A percentile compares a stretch with the other conserved stretches of the same genome.
Conservation (phyloP, 768 basidiomycete species). For the Agaricus blazei region DNA sequence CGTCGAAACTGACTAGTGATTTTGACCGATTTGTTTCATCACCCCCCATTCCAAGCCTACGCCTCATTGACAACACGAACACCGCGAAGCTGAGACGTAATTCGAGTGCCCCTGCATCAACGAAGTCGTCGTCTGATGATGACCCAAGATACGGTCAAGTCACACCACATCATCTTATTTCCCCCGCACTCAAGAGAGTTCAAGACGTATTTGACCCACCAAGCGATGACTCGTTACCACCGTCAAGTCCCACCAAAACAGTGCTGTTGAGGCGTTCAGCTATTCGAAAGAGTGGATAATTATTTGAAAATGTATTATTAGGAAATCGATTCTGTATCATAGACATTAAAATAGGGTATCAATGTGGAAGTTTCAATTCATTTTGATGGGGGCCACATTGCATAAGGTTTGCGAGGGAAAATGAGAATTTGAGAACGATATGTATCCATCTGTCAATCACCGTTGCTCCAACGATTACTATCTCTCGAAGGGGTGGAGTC, state of each 20-base stretch:
- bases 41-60: neutral
- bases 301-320: neutral
- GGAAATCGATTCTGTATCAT: neutral
- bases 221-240: constrained; percentile 22
- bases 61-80: neutral
- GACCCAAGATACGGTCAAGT: constrained; percentile 61
- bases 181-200: constrained; percentile 36
- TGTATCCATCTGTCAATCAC: too few species aligned
- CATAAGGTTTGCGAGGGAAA: too few species aligned
- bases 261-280: constrained; percentile 12
- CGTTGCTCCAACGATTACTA: too few species aligned
- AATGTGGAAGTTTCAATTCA: neutral
- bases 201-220: constrained; percentile 3
- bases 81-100: constrained; percentile 8
- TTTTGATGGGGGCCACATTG: too few species aligned
- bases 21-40: constrained; percentile 5
- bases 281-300: neutral
- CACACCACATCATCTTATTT: constrained; percentile 64
- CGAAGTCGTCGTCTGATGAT: constrained; percentile 45
- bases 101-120: constrained; percentile 1
- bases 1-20: neutral
- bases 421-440: too few species aligned
- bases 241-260: constrained; percentile 23
- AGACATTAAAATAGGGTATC: neutral
- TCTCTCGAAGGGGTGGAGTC: too few species aligned